These are phyloP conservation scores for Kodamaea sagamina DNA, from an alignment of 805 yeast species.

Conservation along the genomic window DNA sequence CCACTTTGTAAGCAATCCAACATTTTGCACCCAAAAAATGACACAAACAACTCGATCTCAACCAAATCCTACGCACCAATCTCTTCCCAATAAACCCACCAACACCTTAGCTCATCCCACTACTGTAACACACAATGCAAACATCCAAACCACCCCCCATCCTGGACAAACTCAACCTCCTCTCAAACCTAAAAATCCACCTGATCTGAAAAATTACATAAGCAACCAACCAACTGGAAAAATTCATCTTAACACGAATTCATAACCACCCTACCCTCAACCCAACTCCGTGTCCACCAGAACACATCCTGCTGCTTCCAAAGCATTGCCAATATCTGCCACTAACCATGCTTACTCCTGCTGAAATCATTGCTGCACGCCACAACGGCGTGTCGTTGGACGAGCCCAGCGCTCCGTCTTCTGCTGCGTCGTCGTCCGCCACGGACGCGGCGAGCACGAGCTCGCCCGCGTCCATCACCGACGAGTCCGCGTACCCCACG, in stretches of 20 bases:
- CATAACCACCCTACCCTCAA: conserved; percentile 1
- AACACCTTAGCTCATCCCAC: too few species aligned
- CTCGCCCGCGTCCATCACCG: conserved; percentile 42
- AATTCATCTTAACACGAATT: neutral
- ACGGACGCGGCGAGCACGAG: conserved; percentile 28
- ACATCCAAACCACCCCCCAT: too few species aligned
- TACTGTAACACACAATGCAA: too few species aligned
- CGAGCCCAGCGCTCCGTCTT: conserved; percentile 8
- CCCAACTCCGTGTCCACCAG: conserved; percentile 1
- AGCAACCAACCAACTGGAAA: neutral
- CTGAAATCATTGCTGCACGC: conserved; percentile 52
- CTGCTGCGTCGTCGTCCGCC: conserved; percentile 7
- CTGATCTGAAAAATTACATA: neutral
- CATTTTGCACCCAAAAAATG: too few species aligned
- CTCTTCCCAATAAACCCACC: too few species aligned
- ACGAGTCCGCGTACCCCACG: conserved; percentile 65
- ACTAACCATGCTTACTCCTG: conserved; percentile 46
- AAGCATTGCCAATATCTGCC: conserved; percentile 25
- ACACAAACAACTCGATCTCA: too few species aligned
- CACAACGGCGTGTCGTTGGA: conserved; percentile 24
- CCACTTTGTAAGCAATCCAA: too few species aligned
- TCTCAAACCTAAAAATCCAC: too few species aligned
- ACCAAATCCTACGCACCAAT: too few species aligned
- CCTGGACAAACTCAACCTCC: too few species aligned
- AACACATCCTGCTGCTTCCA: conserved; percentile 22